phyloP scores from a whole-genome alignment of 306 rosid species.

The Oxytropis ochrocephala region DNA sequence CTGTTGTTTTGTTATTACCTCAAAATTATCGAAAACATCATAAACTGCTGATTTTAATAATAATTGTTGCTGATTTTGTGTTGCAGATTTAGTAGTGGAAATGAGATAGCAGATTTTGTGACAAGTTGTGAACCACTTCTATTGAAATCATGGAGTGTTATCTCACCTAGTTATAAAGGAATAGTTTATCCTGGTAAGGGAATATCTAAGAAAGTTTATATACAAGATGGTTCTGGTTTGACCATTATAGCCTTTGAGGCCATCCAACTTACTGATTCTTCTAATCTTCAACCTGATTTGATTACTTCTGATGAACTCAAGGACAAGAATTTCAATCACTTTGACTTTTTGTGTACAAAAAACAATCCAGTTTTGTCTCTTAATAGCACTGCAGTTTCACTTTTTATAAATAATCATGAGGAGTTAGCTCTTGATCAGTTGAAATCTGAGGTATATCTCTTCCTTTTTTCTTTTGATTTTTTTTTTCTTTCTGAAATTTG shows the following conservation, averaged over 20 bases:
- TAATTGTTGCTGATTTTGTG: not conserved
- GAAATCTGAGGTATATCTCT: constrained; percentile 24
- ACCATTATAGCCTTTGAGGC: constrained; percentile 35
- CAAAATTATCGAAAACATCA: not conserved
- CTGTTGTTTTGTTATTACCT: not conserved
- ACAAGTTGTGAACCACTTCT: constrained; percentile 25
- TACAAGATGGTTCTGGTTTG: not conserved
- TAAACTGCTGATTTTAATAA: not conserved
- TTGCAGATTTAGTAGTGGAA: constrained; percentile 55
- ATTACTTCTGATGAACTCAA: constrained; percentile 18
- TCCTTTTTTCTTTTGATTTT: not conserved
- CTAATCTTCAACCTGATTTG: not conserved
- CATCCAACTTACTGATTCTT: not conserved
- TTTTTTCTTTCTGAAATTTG: not conserved
- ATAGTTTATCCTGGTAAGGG: not conserved
- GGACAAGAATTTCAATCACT: constrained; percentile 18
- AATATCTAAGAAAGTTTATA: not conserved
- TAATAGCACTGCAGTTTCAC: constrained; percentile 20
- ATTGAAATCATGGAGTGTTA: constrained; percentile 21
- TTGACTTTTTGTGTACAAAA: constrained; percentile 34
- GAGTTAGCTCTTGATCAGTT: constrained; percentile 14
- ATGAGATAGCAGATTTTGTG: constrained; percentile 26
- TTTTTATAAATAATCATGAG: not conserved
- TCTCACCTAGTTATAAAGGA: not conserved
- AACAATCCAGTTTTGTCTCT: constrained; percentile 9